These are phyloP conservation scores for Oryza meridionalis DNA, from an alignment of 176 grass and related monocot genomes.

Conservation along the genomic window DNA sequence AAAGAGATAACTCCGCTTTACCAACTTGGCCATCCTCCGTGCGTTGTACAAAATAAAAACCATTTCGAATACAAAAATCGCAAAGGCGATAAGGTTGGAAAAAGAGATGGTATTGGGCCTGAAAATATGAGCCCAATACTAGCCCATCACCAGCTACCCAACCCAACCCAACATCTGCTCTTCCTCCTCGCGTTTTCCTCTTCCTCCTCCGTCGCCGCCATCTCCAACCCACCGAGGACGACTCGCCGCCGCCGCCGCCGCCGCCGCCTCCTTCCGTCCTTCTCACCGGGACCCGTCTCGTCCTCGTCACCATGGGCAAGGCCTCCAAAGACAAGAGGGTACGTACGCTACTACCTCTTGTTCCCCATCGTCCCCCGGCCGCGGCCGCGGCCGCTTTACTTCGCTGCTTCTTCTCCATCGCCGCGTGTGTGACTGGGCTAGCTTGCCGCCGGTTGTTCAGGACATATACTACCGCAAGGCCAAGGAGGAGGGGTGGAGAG, in stretches of 20 bases:
- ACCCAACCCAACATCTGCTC: neutral
- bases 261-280: neutral
- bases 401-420: neutral
- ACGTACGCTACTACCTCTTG: neutral
- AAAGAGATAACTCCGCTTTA: too few relatives aligned
- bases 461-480: constrained; percentile 91
- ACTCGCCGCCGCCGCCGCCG: neutral
- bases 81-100: neutral
- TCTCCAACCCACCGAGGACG: neutral
- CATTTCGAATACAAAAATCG: neutral
- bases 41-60: too few relatives aligned
- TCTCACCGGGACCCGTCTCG: neutral
- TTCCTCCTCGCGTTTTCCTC: neutral
- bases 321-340: constrained; percentile 85
- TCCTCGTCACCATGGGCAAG: constrained; percentile 53
- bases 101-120: too few relatives aligned
- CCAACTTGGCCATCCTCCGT: too few relatives aligned
- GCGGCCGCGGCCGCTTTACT: too few relatives aligned
- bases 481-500: constrained; percentile 89
- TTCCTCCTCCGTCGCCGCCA: constrained; percentile 19
- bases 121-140: too few relatives aligned
- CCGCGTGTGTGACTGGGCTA: neutral
- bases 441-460: constrained; percentile 20
- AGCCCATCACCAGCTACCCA: too few relatives aligned
- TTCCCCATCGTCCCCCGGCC: neutral